Percentiles rank a stretch among this genome's conserved stretches.
phyloP scores from a whole-genome alignment of 75 land plant species.

The Picea sitchensis region DNA sequence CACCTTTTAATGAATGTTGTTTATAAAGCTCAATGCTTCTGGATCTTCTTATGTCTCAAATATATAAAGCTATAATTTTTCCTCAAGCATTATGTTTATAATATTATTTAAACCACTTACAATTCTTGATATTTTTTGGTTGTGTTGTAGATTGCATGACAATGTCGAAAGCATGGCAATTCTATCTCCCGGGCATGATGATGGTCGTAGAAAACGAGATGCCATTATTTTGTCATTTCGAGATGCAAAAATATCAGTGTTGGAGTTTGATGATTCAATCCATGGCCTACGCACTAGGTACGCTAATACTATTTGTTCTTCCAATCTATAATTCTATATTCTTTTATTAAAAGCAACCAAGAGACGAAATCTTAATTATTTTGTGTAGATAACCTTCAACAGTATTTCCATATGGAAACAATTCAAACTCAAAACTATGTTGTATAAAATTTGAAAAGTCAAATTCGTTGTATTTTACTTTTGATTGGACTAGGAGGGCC shows the following conservation, averaged over 20 bases:
- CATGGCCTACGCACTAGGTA: constrained; percentile 81
- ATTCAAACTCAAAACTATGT: neutral
- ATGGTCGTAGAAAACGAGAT: constrained; percentile 68
- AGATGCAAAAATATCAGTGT: constrained; percentile 88
- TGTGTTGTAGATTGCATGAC: constrained; percentile 70
- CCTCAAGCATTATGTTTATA: neutral
- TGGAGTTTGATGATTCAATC: constrained; percentile 88
- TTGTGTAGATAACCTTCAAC: neutral
- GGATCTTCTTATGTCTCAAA: neutral
- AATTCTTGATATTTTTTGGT: too few species aligned
- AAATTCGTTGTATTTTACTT: neutral
- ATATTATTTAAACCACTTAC: neutral
- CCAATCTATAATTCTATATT: neutral
- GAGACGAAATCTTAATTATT: neutral
- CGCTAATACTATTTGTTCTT: neutral
- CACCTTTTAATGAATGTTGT: neutral
- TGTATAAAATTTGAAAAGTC: neutral
- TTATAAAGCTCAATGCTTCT: neutral
- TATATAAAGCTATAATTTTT: neutral
- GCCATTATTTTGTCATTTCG: constrained; percentile 81
- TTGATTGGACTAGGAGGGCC: too few species aligned
- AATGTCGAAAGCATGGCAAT: constrained; percentile 86
- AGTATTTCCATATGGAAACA: neutral
- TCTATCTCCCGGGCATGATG: constrained; percentile 57
- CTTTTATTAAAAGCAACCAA: neutral